Evolutionary conservation across 2,329 filamentous ascomycete species (phyloP).

Genomic region (Colletotrichum paranaense): DNA sequence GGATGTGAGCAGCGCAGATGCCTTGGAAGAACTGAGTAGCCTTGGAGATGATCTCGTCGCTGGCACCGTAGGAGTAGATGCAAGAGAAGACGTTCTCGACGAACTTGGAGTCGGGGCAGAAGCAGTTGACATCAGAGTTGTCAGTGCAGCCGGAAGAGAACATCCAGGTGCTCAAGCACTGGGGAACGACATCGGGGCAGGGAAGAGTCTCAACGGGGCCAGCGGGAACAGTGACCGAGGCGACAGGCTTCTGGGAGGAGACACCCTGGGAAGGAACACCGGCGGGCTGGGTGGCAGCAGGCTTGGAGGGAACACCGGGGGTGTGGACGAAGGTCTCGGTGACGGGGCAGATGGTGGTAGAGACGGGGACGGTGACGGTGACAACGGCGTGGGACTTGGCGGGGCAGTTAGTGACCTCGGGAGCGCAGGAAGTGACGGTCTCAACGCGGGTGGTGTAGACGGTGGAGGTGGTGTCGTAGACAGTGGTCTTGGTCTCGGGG

Average conservation of each 20-base stretch:
- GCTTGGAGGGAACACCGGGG: slow-evolving; percentile 39
- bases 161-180: slow-evolving; percentile 93
- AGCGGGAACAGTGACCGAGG: slow-evolving; percentile 39
- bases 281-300: neutral
- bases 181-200: slow-evolving; percentile 80
- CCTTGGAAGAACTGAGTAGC: slow-evolving; percentile 89
- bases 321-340: slow-evolving; percentile 63
- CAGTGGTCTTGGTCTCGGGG: slow-evolving; percentile 39
- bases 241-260: slow-evolving; percentile 36
- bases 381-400: slow-evolving; percentile 52
- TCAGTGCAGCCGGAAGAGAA: slow-evolving; percentile 75
- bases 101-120: slow-evolving; percentile 84
- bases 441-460: slow-evolving; percentile 61
- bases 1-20: slow-evolving; percentile 83
- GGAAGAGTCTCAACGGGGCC: slow-evolving; percentile 58
- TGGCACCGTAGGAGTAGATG: slow-evolving; percentile 79
- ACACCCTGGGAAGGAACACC: slow-evolving; percentile 29
- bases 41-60: slow-evolving; percentile 72
- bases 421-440: slow-evolving; percentile 63
- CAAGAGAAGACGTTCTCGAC: slow-evolving; percentile 85
- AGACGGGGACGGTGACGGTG: slow-evolving; percentile 66
- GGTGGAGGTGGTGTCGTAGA: slow-evolving; percentile 59
- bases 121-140: slow-evolving; percentile 87
- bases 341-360: slow-evolving; percentile 71
- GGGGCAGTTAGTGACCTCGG: slow-evolving; percentile 62